A percentile compares a stretch with the other conserved stretches of the same genome.
These are phyloP conservation scores for Backusella morwellensis DNA, from an alignment of 192 early-diverging fungal species.

Conservation along the genomic window DNA sequence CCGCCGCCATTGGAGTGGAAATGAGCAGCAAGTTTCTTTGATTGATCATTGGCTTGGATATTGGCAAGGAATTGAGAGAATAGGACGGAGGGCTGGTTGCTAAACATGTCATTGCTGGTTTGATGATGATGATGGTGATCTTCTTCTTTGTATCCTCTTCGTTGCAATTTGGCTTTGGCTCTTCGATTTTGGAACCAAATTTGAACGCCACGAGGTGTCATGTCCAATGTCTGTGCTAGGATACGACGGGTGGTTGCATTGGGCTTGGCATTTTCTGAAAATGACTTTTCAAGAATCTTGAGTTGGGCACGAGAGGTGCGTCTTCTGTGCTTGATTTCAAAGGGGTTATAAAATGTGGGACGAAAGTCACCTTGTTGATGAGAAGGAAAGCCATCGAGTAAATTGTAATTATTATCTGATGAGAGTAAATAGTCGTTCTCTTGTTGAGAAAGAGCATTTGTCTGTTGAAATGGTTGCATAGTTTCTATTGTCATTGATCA, in stretches of 20 bases:
- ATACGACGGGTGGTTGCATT: constrained; percentile 56
- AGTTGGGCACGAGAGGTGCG: constrained; percentile 73
- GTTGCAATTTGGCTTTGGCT: constrained; percentile 78
- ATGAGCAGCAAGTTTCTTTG: not conserved
- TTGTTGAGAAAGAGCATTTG: not conserved
- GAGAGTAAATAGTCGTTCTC: not conserved
- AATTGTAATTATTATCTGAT: not conserved
- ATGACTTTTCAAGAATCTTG: constrained; percentile 67
- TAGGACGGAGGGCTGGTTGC: not conserved
- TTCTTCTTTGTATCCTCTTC: constrained; percentile 8
- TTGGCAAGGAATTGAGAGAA: constrained; percentile 16
- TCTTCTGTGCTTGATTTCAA: constrained; percentile 71
- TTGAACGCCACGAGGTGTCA: constrained; percentile 74
- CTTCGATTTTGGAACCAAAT: constrained; percentile 92
- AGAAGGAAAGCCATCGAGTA: constrained; percentile 12
- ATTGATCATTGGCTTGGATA: not conserved
- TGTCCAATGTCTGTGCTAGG: constrained; percentile 61
- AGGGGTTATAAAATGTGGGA: constrained; percentile 74
- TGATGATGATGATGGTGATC: not conserved
- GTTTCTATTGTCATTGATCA: constrained; percentile 7
- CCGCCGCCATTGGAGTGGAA: not conserved
- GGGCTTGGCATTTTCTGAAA: constrained; percentile 61
- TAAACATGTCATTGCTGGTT: not conserved
- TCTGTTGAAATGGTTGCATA: constrained; percentile 11
- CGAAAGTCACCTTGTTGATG: constrained; percentile 47